Evolutionary conservation across 345 rosid species (phyloP).

Genomic region (Aquilaria sinensis): DNA sequence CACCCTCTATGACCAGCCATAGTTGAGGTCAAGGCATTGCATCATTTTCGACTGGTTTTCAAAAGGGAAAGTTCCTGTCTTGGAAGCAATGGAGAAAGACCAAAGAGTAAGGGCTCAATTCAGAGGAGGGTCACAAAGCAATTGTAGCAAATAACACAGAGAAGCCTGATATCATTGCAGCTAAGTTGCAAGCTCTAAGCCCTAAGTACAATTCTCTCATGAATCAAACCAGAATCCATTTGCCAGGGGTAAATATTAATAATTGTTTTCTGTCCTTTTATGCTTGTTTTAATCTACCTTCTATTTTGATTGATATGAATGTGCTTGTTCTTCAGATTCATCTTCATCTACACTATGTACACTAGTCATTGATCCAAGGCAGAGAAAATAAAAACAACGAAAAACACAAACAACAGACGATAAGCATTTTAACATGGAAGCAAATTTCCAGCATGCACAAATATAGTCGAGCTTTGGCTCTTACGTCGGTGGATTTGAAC

Average conservation of each 20-base stretch:
- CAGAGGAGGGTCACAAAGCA: conserved; percentile 94
- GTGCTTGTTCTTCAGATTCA: too few species aligned
- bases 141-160: conserved; percentile 63
- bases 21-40: conserved; percentile 92
- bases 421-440: not conserved
- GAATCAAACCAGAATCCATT: conserved; percentile 92
- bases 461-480: not conserved
- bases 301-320: too few species aligned
- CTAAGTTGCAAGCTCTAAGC: conserved; percentile 90
- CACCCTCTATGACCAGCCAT: conserved; percentile 79
- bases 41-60: conserved; percentile 93
- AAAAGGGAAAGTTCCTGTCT: conserved; percentile 88
- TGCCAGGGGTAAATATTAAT: conserved; percentile 61
- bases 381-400: not conserved
- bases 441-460: not conserved
- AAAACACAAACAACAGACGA: not conserved
- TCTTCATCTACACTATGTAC: too few species aligned
- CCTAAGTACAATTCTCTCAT: conserved; percentile 90
- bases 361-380: not conserved
- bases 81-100: conserved; percentile 98
- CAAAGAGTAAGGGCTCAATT: conserved; percentile 78
- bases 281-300: not conserved
- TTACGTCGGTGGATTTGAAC: conserved; percentile 91
- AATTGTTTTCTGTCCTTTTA: too few species aligned
- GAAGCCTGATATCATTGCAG: conserved; percentile 71